These are phyloP conservation scores for Yarrowia deformans DNA, from an alignment of 805 yeast species.

Conservation along the genomic window DNA sequence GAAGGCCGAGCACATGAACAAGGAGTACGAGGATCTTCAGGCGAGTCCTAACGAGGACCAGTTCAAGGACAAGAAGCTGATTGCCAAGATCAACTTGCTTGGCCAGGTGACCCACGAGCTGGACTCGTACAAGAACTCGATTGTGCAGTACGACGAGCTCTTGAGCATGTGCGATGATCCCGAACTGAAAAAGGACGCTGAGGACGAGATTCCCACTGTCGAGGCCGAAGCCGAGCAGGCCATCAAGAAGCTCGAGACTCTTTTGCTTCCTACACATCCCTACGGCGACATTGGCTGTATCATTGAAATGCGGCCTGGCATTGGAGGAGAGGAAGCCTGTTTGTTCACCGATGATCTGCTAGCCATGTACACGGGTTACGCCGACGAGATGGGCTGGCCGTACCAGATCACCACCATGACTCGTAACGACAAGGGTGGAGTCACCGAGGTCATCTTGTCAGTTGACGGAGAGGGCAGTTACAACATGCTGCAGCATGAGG, in stretches of 20 bases:
- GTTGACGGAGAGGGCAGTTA: slow-evolving; percentile 81
- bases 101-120: slow-evolving; percentile 52
- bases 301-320: slow-evolving; percentile 90
- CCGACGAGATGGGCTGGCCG: slow-evolving; percentile 72
- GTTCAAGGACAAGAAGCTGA: slow-evolving; percentile 54
- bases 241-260: slow-evolving; percentile 56
- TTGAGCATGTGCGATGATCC: slow-evolving; percentile 58
- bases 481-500: slow-evolving; percentile 76
- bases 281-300: slow-evolving; percentile 80
- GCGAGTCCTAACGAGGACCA: slow-evolving; percentile 54
- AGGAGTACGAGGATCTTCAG: slow-evolving; percentile 55
- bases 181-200: slow-evolving; percentile 64
- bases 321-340: slow-evolving; percentile 94
- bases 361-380: slow-evolving; percentile 80
- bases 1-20: slow-evolving; percentile 55
- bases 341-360: slow-evolving; percentile 82
- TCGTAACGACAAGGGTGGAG: slow-evolving; percentile 64
- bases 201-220: slow-evolving; percentile 59
- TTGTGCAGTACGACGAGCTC: slow-evolving; percentile 52
- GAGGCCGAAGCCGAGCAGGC: slow-evolving; percentile 56
- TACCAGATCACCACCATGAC: slow-evolving; percentile 64
- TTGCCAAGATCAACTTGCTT: slow-evolving; percentile 59
- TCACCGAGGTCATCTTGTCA: slow-evolving; percentile 76
- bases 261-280: slow-evolving; percentile 75
- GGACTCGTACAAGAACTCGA: slow-evolving; percentile 49